These are phyloP conservation scores for Ceratocystis eucalypticola DNA, from an alignment of 2,329 filamentous ascomycete species.

Conservation along the genomic window DNA sequence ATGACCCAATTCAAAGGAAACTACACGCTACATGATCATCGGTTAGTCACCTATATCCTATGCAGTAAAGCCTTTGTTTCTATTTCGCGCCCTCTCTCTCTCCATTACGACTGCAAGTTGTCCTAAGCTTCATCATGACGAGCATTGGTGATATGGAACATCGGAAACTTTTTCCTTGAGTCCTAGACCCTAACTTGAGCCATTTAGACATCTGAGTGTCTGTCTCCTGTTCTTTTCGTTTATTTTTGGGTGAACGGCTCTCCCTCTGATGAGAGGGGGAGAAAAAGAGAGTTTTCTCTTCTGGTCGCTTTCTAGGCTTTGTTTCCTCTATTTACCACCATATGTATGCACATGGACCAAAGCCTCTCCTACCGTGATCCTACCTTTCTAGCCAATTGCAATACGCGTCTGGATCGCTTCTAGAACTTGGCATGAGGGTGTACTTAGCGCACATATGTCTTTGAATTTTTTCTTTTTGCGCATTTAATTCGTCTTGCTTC, in stretches of 20 bases:
- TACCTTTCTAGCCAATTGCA: neutral
- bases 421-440: neutral
- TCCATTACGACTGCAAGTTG: neutral
- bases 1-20: neutral
- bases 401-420: neutral
- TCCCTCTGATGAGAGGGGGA: neutral
- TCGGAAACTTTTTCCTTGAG: neutral
- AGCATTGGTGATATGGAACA: neutral
- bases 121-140: neutral
- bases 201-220: conserved; percentile 1
- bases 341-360: neutral
- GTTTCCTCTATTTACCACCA: neutral
- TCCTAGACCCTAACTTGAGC: neutral
- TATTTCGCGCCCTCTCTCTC: neutral
- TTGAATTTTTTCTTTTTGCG: neutral
- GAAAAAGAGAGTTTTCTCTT: neutral
- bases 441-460: neutral
- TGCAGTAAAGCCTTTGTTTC: neutral
- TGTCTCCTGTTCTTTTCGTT: neutral
- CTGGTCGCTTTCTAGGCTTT: neutral
- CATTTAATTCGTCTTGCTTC: neutral
- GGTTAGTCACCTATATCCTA: too few relatives aligned
- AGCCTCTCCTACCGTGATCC: neutral
- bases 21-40: neutral
- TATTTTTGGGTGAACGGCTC: neutral